Evolutionary conservation across 2,329 filamentous ascomycete species (phyloP).

Genomic region (Penicillium sclerotigenum): DNA sequence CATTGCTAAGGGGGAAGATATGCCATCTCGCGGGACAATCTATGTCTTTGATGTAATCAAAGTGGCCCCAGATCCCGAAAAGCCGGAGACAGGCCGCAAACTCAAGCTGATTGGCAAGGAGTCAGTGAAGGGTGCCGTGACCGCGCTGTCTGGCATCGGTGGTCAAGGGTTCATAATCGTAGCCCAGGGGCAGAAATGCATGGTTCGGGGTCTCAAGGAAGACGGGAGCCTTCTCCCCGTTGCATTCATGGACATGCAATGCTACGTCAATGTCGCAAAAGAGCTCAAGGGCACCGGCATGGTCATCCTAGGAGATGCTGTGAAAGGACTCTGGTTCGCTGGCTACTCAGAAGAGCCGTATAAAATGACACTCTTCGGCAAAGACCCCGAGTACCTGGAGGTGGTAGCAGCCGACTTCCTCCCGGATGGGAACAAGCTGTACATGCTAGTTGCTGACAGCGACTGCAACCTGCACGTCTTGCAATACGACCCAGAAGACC

Average conservation of each 20-base stretch:
- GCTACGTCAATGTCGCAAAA: constrained; percentile 82
- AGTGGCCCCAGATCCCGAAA: constrained; percentile 83
- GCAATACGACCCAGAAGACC: constrained; percentile 94
- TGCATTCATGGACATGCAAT: constrained; percentile 96
- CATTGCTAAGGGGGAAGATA: constrained; percentile 82
- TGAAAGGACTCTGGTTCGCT: constrained; percentile 93
- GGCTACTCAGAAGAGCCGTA: constrained; percentile 97
- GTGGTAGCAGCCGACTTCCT: constrained; percentile 82
- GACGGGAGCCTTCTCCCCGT: constrained; percentile 89
- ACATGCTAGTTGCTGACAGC: constrained; percentile 77
- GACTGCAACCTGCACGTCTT: constrained; percentile 84
- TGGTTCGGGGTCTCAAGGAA: constrained; percentile 93
- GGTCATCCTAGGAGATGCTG: constrained; percentile 81
- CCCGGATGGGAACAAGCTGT: constrained; percentile 77
- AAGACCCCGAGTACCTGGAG: constrained; percentile 74
- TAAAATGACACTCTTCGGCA: constrained; percentile 88
- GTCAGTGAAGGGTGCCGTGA: constrained; percentile 88
- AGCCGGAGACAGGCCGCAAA: constrained; percentile 78
- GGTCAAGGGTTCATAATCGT: constrained; percentile 84
- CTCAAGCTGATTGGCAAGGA: constrained; percentile 85
- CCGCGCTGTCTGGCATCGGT: constrained; percentile 77
- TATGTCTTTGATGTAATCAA: constrained; percentile 89
- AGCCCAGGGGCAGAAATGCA: constrained; percentile 93
- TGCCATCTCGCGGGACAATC: constrained; percentile 77
- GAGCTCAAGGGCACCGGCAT: constrained; percentile 80